These are phyloP conservation scores for Chenopodium berlandieri DNA, from an alignment of 148 eudicot species.

Conservation along the genomic window DNA sequence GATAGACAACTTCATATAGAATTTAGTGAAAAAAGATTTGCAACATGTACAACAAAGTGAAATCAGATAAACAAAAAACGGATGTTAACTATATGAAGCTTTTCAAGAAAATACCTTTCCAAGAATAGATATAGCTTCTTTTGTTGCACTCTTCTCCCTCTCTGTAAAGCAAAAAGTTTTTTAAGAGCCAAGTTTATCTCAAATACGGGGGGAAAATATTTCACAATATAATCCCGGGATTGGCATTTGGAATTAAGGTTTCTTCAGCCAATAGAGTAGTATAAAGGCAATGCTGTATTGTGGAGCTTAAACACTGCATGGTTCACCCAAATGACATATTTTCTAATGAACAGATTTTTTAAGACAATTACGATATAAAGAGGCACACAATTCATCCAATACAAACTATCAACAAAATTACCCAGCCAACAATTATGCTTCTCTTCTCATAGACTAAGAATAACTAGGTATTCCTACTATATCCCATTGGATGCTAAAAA, in stretches of 20 bases:
- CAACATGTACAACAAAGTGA: not conserved
- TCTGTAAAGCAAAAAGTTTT: constrained; percentile 39
- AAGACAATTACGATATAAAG: not conserved
- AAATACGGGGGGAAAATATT: not conserved
- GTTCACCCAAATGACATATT: not conserved
- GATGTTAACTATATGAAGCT: not conserved
- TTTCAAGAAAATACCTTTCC: constrained; percentile 46
- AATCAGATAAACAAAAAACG: not conserved
- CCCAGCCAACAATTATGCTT: not conserved
- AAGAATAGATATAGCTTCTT: constrained; percentile 74
- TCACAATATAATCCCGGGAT: not conserved
- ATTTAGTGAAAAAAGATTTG: not conserved
- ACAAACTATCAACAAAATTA: not conserved
- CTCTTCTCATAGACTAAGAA: not conserved
- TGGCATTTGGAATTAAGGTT: not conserved
- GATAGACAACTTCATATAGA: not conserved
- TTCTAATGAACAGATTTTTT: not conserved
- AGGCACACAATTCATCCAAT: not conserved
- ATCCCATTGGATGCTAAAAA: not conserved
- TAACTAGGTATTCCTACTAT: not conserved
- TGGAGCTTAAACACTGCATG: too few species aligned
- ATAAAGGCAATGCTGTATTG: not conserved
- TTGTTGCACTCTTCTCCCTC: constrained; percentile 94
- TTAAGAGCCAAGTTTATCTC: constrained; percentile 13
- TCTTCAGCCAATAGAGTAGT: not conserved